phyloP scores from a whole-genome alignment of 2,329 filamentous ascomycete genomes.

The Exophiala lecanii-corni region DNA sequence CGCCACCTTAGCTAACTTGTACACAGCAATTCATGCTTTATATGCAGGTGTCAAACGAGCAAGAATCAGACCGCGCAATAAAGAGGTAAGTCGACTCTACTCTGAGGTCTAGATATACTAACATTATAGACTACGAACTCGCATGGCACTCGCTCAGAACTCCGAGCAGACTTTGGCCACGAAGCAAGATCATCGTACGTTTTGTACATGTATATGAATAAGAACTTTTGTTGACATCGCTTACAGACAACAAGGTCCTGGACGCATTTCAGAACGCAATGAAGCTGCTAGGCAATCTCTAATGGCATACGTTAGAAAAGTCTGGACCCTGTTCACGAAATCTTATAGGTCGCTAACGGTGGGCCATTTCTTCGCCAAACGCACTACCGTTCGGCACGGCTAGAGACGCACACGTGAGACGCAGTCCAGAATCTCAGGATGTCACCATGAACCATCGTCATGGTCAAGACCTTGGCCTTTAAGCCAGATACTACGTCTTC shows the following conservation, averaged over 20 bases:
- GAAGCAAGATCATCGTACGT: slow-evolving; percentile 76
- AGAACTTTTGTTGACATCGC: slow-evolving; percentile 2
- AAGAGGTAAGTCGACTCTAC: slow-evolving; percentile 56
- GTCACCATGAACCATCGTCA: too few species aligned
- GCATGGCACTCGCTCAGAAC: slow-evolving; percentile 69
- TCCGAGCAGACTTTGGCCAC: slow-evolving; percentile 66
- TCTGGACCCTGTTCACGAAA: too few species aligned
- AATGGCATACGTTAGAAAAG: slow-evolving; percentile 8
- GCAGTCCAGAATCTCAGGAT: too few species aligned
- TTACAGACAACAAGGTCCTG: slow-evolving; percentile 40
- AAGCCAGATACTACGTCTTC: too few species aligned
- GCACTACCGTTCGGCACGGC: too few species aligned
- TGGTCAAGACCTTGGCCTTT: too few species aligned
- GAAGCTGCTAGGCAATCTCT: slow-evolving; percentile 37
- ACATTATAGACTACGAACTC: slow-evolving; percentile 64
- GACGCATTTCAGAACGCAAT: slow-evolving; percentile 47
- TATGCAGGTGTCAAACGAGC: slow-evolving; percentile 65
- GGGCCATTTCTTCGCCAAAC: too few species aligned
- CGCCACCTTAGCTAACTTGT: slow-evolving; percentile 11
- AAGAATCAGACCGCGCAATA: slow-evolving; percentile 71
- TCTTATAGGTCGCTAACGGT: too few species aligned
- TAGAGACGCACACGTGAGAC: too few species aligned
- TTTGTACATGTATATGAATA: neutral
- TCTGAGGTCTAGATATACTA: slow-evolving; percentile 10
- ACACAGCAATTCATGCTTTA: slow-evolving; percentile 72